phyloP scores from a whole-genome alignment of 2,329 filamentous ascomycete genomes.

The Cryphonectria japonica region DNA sequence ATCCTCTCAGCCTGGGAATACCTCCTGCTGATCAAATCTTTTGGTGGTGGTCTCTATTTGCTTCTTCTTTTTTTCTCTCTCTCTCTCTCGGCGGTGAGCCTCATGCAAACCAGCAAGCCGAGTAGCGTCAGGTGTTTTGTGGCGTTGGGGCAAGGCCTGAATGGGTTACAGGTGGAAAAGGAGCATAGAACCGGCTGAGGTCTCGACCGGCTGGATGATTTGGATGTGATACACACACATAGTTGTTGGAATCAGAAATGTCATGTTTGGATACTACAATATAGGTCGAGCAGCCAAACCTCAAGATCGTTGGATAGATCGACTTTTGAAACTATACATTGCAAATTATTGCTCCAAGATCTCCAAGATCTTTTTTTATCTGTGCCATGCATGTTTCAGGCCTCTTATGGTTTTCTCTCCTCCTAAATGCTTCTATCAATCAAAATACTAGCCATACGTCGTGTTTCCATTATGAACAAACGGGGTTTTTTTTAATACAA shows the following conservation, averaged over 20 bases:
- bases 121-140: slow-evolving; percentile 16
- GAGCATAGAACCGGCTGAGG: not conserved
- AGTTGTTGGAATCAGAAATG: not conserved
- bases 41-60: not conserved
- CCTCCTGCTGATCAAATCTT: not conserved
- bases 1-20: not conserved
- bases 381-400: not conserved
- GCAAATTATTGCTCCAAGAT: not conserved
- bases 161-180: not conserved
- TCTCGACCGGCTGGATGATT: not conserved
- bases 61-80: not conserved
- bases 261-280: not conserved
- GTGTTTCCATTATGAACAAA: not conserved
- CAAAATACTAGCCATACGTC: not conserved
- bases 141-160: slow-evolving; percentile 9
- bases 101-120: not conserved
- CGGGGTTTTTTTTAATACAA: not conserved
- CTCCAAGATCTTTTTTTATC: not conserved
- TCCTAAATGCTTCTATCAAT: not conserved
- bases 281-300: not conserved
- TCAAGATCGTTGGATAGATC: too few relatives aligned
- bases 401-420: not conserved
- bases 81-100: not conserved
- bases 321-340: not conserved
- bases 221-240: not conserved